Base-by-base conservation (phyloP, 352 stramenopile species). In the Nothophytophthora sp. region DNA sequence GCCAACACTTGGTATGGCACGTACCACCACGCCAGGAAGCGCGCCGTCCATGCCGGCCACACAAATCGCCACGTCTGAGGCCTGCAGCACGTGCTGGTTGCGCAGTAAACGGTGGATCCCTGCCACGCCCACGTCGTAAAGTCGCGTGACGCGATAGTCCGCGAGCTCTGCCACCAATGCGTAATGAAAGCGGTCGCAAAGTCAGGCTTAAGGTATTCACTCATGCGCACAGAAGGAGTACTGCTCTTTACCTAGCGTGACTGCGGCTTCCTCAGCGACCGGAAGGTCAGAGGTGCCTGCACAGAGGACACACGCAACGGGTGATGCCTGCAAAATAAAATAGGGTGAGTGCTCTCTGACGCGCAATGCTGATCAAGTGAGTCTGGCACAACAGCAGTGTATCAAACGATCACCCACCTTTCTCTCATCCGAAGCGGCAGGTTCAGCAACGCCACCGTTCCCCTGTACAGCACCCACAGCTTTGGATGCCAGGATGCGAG, bases 1-100 rank as follows among this genome's bases (percentile, higher is more conserved):
- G 16, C 0, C 9, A 9, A 35, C 16, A 5, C n/a, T 20, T 4
- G 6, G 25, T 15, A 9, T 6, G 16, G 2, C 4, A 70, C 90
- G 71, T 47, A 97, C 96, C 40, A 99, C 92, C n/a, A 99, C 96
- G 42, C 91, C 96, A 5, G 96, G 97, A 13, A 99, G 75, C 19
- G 96, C 97, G 16, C 97, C 97, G 60, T 99, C 97, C 96, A 99
- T 99, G 9, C 97, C 96, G 44, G 97, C 97, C 19, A 97, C 87
- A 58, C 92, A 98, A 46, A 99, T 97, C 42, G 96, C 95, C 7
- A 98, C 88, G 57, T 97, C 91, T 5, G 79, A 86, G 27, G 78
- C 80, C 15, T 88, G 85, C 27, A 98, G 45, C 19, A 92, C 73
- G 53, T 89, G 78, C 62, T 89, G 82, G 43, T 95, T 92, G 22